Base-by-base conservation (phyloP, 768 basidiomycete genomes). In the Collybiopsis confluens region DNA sequence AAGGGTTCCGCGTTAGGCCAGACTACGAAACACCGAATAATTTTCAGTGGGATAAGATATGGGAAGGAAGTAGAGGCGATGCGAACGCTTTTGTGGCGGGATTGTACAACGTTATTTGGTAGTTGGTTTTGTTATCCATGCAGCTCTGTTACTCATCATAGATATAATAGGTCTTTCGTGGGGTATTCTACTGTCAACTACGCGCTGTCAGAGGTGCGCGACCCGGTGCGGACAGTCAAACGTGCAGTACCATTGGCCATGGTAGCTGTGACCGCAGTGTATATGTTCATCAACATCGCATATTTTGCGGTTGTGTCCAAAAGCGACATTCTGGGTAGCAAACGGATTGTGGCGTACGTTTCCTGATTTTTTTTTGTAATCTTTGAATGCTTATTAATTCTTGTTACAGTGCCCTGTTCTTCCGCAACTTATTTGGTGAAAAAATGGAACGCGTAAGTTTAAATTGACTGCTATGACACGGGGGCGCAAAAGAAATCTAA, bases 101-200 rank as follows among this genome's bases (percentile, higher is more conserved):
- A 3, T 68, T 90, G 27, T 87, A 86, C 62, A 84, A 76, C 57
- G 83, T 88, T 40, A 83, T 86, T 21, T 90, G 88, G 87, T 86
- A 50, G 8, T 70, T 52, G 10, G 20, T 5, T 37, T 35, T 15
- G 15, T 53, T 20, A 4, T 23, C 35, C 21, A 18, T 21, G 18
- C 2, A 26, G 9, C 6, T 20, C 18, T 24, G 18, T 45, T 9
- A 33, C 9, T 24, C 38, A 27, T 18, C 33, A 28, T 52, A 21
- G 45, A 16, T 15, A n/a, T 38, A 23, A 16, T 18, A 88, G 86
- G 86, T 83, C 85, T 0, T 87, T 82, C 61, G 74, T 79, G 44
- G 88, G 88, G 0, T 91, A 88, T 62, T 79, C 81, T 2, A 87
- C 85, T 54, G 86, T 86, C 8, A 88, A 90, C 61, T 88, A 87